These are phyloP conservation scores for Penicillium sp. DNA, from an alignment of 2,329 filamentous ascomycete genomes.

Conservation along the genomic window DNA sequence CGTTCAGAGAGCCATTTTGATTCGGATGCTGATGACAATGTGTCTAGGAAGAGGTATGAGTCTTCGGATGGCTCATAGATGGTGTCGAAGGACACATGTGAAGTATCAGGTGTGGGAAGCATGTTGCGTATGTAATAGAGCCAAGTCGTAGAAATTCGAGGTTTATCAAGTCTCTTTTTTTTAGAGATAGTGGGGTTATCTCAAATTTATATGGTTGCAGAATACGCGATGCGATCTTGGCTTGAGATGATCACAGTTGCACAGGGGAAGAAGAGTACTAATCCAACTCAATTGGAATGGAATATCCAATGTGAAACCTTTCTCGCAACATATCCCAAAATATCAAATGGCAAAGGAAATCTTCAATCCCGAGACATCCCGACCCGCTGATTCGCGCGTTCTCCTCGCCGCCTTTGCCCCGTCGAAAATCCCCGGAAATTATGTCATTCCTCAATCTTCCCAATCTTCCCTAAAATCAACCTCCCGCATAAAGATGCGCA, in stretches of 20 bases:
- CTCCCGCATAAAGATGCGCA: constrained; percentile 32
- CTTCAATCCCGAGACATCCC: constrained; percentile 8
- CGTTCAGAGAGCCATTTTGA: constrained; percentile 63
- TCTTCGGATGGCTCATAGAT: constrained; percentile 97
- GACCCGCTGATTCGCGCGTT: constrained; percentile 16
- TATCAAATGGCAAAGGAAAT: neutral
- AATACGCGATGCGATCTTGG: neutral
- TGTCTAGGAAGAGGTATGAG: constrained; percentile 90
- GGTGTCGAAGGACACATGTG: constrained; percentile 81
- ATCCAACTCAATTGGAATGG: too few relatives aligned
- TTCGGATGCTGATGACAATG: constrained; percentile 71
- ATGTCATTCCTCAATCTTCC: constrained; percentile 21
- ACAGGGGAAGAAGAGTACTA: too few relatives aligned
- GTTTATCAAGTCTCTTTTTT: neutral
- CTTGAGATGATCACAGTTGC: neutral
- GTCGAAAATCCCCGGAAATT: constrained; percentile 17
- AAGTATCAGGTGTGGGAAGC: constrained; percentile 91
- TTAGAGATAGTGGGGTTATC: constrained; percentile 7
- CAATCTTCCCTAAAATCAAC: neutral
- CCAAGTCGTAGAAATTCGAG: neutral
- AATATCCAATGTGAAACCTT: neutral
- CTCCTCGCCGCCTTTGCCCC: constrained; percentile 24
- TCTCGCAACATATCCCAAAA: neutral
- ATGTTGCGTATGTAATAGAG: constrained; percentile 48
- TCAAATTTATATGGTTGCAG: neutral